Percentiles rank a stretch among this genome's conserved stretches.
phyloP scores from a whole-genome alignment of 225 moss, liverwort and hornwort species.

The Bryoerythrophyllum caledonicum region DNA sequence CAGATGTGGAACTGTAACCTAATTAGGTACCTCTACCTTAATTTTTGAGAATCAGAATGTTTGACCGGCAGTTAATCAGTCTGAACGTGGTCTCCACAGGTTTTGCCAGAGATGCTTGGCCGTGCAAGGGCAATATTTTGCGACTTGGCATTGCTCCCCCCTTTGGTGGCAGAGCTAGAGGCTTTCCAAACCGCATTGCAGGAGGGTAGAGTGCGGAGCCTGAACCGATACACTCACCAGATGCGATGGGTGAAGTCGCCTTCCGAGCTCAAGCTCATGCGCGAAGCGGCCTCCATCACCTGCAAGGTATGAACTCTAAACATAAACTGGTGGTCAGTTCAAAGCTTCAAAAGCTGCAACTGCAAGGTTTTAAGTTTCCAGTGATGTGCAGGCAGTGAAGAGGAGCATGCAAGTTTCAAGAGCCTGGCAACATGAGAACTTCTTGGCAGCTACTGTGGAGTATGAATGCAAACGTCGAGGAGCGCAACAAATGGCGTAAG shows the following conservation, averaged over 20 bases:
- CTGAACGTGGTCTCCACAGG: constrained; percentile 47
- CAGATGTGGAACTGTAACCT: too few species aligned
- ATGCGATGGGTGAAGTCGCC: constrained; percentile 85
- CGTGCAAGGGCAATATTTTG: constrained; percentile 65
- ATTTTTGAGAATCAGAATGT: not conserved
- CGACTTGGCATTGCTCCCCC: constrained; percentile 58
- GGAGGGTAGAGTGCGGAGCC: constrained; percentile 63
- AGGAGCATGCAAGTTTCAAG: constrained; percentile 86
- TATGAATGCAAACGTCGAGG: constrained; percentile 96
- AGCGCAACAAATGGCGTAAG: constrained; percentile 98
- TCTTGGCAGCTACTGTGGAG: constrained; percentile 91
- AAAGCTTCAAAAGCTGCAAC: constrained; percentile 5
- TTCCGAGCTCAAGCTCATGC: constrained; percentile 81
- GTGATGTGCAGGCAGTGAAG: constrained; percentile 62
- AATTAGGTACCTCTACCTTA: too few species aligned
- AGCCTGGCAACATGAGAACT: constrained; percentile 74
- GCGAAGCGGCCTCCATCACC: constrained; percentile 79
- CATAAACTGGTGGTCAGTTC: not conserved
- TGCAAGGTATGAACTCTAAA: constrained; percentile 54
- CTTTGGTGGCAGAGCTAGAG: constrained; percentile 55
- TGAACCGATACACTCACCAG: constrained; percentile 69
- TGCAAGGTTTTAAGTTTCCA: constrained; percentile 7
- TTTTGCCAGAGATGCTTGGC: constrained; percentile 68
- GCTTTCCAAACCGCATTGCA: constrained; percentile 68
- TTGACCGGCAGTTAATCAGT: not conserved